Evolutionary conservation across 2,329 filamentous ascomycete species (phyloP).

Genomic region (Colletotrichum sp.): DNA sequence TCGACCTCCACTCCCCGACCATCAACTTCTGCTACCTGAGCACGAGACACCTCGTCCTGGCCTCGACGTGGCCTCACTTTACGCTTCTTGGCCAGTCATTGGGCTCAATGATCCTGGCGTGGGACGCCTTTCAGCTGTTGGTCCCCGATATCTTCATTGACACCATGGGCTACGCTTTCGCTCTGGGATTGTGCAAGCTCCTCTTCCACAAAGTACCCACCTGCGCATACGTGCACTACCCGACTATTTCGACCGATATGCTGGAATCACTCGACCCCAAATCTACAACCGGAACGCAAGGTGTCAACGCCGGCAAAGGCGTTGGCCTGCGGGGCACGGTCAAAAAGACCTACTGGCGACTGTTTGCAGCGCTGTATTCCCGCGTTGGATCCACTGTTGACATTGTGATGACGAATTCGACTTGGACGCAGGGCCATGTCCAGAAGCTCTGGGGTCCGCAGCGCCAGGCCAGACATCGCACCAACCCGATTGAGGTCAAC

Average conservation of each 20-base stretch:
- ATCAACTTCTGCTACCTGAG: constrained; percentile 90
- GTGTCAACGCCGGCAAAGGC: constrained; percentile 85
- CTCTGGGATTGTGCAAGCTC: constrained; percentile 80
- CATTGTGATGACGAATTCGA: constrained; percentile 96
- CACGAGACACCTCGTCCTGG: constrained; percentile 84
- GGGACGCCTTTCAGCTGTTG: constrained; percentile 90
- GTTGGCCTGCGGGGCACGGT: constrained; percentile 70
- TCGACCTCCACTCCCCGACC: constrained; percentile 81
- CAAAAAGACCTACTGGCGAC: constrained; percentile 86
- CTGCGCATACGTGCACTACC: constrained; percentile 95
- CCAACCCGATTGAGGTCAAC: constrained; percentile 71
- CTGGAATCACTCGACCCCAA: constrained; percentile 77
- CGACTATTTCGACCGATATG: constrained; percentile 98
- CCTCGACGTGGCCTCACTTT: constrained; percentile 88
- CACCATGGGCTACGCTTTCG: constrained; percentile 97
- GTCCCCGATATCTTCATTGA: constrained; percentile 95
- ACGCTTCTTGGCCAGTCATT: constrained; percentile 94
- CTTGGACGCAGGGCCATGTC: constrained; percentile 90
- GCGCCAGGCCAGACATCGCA: constrained; percentile 47
- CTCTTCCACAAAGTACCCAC: constrained; percentile 84
- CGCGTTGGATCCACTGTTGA: constrained; percentile 84
- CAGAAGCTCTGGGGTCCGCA: constrained; percentile 76
- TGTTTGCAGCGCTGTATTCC: constrained; percentile 84
- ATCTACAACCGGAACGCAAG: constrained; percentile 63
- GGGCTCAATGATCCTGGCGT: constrained; percentile 85